Conservation (phyloP, 768 basidiomycete genomes). For the Termitomyces sp. region DNA sequence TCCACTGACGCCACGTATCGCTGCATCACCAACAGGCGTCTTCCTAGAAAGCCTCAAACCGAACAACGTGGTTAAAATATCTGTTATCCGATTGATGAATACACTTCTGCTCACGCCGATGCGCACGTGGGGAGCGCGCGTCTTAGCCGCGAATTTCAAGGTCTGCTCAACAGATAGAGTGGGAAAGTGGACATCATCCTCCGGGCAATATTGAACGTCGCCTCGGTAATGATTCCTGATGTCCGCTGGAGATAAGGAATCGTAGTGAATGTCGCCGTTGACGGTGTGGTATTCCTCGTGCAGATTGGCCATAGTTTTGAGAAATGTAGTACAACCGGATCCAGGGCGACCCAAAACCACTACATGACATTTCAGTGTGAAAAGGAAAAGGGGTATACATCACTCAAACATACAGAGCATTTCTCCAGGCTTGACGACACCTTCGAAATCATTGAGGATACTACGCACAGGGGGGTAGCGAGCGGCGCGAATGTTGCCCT, state of each 20-base stretch:
- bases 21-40: slow-evolving; percentile 62
- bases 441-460: slow-evolving; percentile 60
- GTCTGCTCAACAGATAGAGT: slow-evolving; percentile 78
- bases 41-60: slow-evolving; percentile 71
- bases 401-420: slow-evolving; percentile 58
- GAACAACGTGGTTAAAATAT: slow-evolving; percentile 60
- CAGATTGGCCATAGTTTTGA: slow-evolving; percentile 78
- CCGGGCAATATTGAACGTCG: slow-evolving; percentile 75
- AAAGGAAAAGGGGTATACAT: not conserved
- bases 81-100: slow-evolving; percentile 39
- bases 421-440: slow-evolving; percentile 60
- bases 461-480: slow-evolving; percentile 60
- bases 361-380: slow-evolving; percentile 16
- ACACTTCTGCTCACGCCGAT: slow-evolving; percentile 34
- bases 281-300: slow-evolving; percentile 62
- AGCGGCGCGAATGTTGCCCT: slow-evolving; percentile 30
- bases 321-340: slow-evolving; percentile 81
- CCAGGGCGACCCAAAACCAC: slow-evolving; percentile 85
- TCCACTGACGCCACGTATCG: slow-evolving; percentile 49
- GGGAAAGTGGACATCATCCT: slow-evolving; percentile 84
- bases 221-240: slow-evolving; percentile 65
- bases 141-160: slow-evolving; percentile 59
- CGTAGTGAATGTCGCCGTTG: slow-evolving; percentile 72
- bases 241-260: slow-evolving; percentile 61
- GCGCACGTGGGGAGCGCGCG: slow-evolving; percentile 57